A percentile compares a stretch with the other conserved stretches of the same genome.
These are phyloP conservation scores for Populus pruinosa DNA, from an alignment of 345 rosid species.

Conservation along the genomic window DNA sequence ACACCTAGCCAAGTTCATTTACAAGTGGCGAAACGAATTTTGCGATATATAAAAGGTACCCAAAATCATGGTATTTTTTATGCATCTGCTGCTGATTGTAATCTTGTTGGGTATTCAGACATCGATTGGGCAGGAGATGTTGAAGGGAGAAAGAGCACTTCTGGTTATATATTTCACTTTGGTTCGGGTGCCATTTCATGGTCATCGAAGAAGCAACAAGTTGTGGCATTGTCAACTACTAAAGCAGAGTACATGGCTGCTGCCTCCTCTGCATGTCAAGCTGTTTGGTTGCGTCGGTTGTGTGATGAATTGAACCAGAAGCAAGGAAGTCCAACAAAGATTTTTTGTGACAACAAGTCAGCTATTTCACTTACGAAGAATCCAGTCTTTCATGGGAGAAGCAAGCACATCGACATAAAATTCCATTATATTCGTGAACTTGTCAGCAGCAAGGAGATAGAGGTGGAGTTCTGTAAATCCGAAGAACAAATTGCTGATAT, in stretches of 20 bases:
- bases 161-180: too few species aligned
- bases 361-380: not conserved
- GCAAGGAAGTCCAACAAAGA: not conserved
- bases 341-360: conserved; percentile 1
- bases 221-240: conserved; percentile 4
- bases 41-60: too few species aligned
- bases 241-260: conserved; percentile 5
- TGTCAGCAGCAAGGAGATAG: not conserved
- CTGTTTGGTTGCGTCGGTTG: not conserved
- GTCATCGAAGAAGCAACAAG: conserved; percentile 9
- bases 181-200: too few species aligned
- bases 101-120: too few species aligned
- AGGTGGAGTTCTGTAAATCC: not conserved
- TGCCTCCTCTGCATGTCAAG: not conserved
- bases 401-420: conserved; percentile 6
- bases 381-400: not conserved
- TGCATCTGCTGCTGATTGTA: too few species aligned
- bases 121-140: too few species aligned
- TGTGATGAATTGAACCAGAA: not conserved
- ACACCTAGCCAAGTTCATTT: too few species aligned
- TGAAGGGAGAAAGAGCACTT: too few species aligned
- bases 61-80: too few species aligned
- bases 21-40: too few species aligned
- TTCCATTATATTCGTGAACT: conserved; percentile 2
- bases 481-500: not conserved